Conservation (phyloP, 768 basidiomycete genomes). For the Podaxis pistillaris region DNA sequence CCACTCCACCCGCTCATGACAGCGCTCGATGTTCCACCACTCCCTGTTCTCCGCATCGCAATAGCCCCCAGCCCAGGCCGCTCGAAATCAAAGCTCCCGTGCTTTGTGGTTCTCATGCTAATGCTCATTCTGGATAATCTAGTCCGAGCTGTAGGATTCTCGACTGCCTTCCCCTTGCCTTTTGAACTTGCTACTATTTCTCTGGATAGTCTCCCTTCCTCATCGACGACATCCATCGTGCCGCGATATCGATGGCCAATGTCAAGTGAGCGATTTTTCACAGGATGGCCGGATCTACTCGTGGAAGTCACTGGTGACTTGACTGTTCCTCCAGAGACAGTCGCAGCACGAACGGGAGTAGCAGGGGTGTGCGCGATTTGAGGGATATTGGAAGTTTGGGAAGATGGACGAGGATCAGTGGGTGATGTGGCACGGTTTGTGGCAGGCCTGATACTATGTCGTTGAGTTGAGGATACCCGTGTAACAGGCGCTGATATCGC, state of each 20-base stretch:
- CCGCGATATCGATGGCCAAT: conserved; percentile 35
- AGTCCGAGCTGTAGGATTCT: conserved; percentile 17
- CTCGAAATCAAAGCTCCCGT: conserved; percentile 79
- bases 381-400: conserved; percentile 18
- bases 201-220: conserved; percentile 26
- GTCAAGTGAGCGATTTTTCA: conserved; percentile 32
- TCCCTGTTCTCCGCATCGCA: conserved; percentile 45
- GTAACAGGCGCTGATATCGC: conserved; percentile 28
- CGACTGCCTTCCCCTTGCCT: conserved; percentile 26
- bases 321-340: neutral
- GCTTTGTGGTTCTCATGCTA: conserved; percentile 47
- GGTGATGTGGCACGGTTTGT: conserved; percentile 10
- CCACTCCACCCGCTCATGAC: conserved; percentile 31
- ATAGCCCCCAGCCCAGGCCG: conserved; percentile 49
- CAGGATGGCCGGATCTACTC: conserved; percentile 1
- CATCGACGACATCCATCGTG: conserved; percentile 35
- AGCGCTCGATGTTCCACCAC: conserved; percentile 33
- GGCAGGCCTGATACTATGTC: conserved; percentile 24
- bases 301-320: neutral
- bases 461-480: conserved; percentile 26
- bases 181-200: conserved; percentile 18
- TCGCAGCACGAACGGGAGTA: conserved; percentile 21
- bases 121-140: conserved; percentile 25
- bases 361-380: conserved; percentile 33
- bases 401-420: conserved; percentile 6